phyloP scores from a whole-genome alignment of 2,329 filamentous ascomycete genomes.

The Diaporthe longicolla region DNA sequence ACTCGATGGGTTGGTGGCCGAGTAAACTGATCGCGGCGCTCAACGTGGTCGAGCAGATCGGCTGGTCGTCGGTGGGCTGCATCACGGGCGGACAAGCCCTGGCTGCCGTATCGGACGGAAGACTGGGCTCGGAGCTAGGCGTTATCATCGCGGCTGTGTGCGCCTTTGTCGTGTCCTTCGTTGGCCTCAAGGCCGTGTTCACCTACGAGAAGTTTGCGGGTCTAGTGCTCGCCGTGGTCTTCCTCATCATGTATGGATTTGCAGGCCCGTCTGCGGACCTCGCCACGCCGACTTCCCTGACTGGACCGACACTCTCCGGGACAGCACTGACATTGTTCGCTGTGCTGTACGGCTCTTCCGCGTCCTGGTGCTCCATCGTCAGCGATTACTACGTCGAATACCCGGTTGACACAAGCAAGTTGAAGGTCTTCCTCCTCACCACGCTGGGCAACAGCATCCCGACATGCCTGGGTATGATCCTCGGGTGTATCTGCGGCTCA shows the following conservation, averaged over 20 bases:
- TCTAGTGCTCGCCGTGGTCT: slow-evolving; percentile 62
- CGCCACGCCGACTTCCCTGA: slow-evolving; percentile 51
- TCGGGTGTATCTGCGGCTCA: slow-evolving; percentile 59
- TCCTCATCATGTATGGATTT: slow-evolving; percentile 64
- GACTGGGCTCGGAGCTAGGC: slow-evolving; percentile 63
- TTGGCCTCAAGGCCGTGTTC: slow-evolving; percentile 64
- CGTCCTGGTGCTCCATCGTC: slow-evolving; percentile 63
- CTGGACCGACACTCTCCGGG: slow-evolving; percentile 56
- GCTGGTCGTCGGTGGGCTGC: slow-evolving; percentile 65
- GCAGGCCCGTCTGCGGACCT: slow-evolving; percentile 58
- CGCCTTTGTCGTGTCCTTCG: slow-evolving; percentile 65
- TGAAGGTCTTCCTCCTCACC: slow-evolving; percentile 64
- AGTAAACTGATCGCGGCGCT: slow-evolving; percentile 64
- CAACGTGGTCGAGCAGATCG: slow-evolving; percentile 64
- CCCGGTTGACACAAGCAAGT: slow-evolving; percentile 59
- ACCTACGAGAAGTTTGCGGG: slow-evolving; percentile 66
- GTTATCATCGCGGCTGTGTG: slow-evolving; percentile 66
- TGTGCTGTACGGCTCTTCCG: slow-evolving; percentile 63
- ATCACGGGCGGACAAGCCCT: slow-evolving; percentile 66
- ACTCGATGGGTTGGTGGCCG: slow-evolving; percentile 66
- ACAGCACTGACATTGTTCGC: slow-evolving; percentile 59
- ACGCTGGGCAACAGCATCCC: slow-evolving; percentile 62
- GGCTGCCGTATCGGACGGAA: slow-evolving; percentile 60
- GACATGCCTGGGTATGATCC: slow-evolving; percentile 63
- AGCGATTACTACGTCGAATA: slow-evolving; percentile 64